Evolutionary conservation across 768 basidiomycete species (phyloP), one percentile per base, ranked within the genome.

Genomic region (Paxillus ammoniavirescens): DNA sequence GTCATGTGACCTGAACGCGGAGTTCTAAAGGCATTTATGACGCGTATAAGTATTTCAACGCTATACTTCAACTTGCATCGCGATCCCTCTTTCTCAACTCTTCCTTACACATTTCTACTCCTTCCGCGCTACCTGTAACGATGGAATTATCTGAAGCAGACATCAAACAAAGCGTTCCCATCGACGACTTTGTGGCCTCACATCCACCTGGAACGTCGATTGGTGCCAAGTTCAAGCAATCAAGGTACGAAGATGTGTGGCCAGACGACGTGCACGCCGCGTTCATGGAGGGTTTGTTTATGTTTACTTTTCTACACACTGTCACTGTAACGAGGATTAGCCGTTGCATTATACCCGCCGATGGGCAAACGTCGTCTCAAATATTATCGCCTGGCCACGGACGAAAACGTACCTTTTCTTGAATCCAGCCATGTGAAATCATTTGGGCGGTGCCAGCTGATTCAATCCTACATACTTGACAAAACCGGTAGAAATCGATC

Each of bases 391-490:
- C 26, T 71, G n/a, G 52, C 64, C 35, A 47, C 47, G 15, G 47
- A 58, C 12, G 55, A 61, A 36, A 49, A 55, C 28, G 64, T 58
- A n/a, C 43, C 43, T 15, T 14, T 14, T 13, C 47, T 54, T 17
- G 49, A 50, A 10, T 41, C 53, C 26, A 57, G 57, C 40, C 58
- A 52, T 2, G 23, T 56, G 47, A 72, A 57, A 53, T 69, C 69
- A 18, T 72, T 75, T 51, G 72, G 72, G 47, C 72, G 72, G 17
- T 73, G 74, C 56, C 72, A 73, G 55, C 65, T 73, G 18, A 75
- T 73, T 33, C 72, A 75, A 30, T 70, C 71, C 0, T 73, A 75
- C 42, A 64, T 73, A 31, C 52, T 71, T 21, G 68, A 74, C 44
- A 73, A 71, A 54, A 73, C 72, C 13, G 72, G 72, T 13, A 73